These are phyloP conservation scores for Malbranchea cinnamomea DNA, from an alignment of 2,329 filamentous ascomycete genomes.

Conservation along the genomic window DNA sequence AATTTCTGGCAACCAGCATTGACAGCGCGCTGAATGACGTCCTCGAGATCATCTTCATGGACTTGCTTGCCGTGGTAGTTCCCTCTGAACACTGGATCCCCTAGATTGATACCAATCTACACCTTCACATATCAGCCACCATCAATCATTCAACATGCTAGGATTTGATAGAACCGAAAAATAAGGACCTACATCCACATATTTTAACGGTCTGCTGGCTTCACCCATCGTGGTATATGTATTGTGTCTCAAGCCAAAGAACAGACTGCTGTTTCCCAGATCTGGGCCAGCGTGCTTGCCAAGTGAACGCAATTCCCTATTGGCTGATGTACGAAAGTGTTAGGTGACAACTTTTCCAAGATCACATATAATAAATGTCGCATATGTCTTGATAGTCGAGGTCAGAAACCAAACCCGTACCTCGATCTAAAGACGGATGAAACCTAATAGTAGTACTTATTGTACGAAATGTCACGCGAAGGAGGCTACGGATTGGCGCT, in stretches of 20 bases:
- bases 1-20: constrained; percentile 74
- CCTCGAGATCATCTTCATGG: constrained; percentile 32
- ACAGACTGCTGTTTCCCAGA: too few relatives aligned
- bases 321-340: too few relatives aligned
- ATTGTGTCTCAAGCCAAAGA: constrained; percentile 2
- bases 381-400: too few relatives aligned
- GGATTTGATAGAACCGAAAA: background rate
- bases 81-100: constrained; percentile 80
- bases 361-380: too few relatives aligned
- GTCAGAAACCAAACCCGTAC: too few relatives aligned
- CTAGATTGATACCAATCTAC: constrained; percentile 88
- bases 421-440: too few relatives aligned
- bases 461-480: too few relatives aligned
- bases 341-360: too few relatives aligned
- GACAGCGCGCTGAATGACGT: constrained; percentile 62
- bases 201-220: constrained; percentile 23
- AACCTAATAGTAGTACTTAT: too few relatives aligned
- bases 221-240: constrained; percentile 20
- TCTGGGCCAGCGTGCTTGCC: too few relatives aligned
- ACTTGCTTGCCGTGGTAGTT: constrained; percentile 64
- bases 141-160: background rate
- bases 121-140: constrained; percentile 3
- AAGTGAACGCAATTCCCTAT: too few relatives aligned
- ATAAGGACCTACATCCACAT: constrained; percentile 30
- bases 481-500: too few relatives aligned